Percentiles rank a stretch among this genome's conserved stretches.
Evolutionary conservation across 345 rosid genomes (phyloP).

Genomic region (Populus nigra): DNA sequence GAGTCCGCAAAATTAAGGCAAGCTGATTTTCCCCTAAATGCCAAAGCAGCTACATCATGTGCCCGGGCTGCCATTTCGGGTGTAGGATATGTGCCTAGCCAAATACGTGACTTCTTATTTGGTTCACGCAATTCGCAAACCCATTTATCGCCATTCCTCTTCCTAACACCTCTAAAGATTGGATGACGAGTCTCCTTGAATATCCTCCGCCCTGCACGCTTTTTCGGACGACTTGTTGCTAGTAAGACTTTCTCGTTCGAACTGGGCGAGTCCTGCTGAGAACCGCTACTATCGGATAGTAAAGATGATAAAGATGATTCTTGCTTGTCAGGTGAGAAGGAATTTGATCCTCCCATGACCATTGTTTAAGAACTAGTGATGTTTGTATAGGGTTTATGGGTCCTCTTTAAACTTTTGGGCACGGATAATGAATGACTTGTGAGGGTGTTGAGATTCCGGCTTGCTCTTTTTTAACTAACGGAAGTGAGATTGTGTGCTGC

Average conservation of each 20-base stretch:
- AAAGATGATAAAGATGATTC: not conserved
- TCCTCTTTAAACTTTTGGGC: too few relatives aligned
- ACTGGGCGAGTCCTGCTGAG: not conserved
- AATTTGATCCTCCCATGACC: too few relatives aligned
- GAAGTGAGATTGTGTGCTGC: too few relatives aligned
- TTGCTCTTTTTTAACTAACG: too few relatives aligned
- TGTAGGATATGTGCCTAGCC: conserved; percentile 76
- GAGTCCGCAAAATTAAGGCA: conserved; percentile 79
- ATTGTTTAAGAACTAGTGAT: too few relatives aligned
- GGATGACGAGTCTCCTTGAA: conserved; percentile 80
- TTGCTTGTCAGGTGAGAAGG: not conserved
- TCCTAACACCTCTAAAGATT: conserved; percentile 57
- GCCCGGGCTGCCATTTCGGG: conserved; percentile 81
- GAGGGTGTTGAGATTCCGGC: too few relatives aligned
- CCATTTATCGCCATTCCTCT: conserved; percentile 63
- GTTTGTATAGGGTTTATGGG: too few relatives aligned
- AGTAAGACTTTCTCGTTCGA: not conserved
- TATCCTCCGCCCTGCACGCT: conserved; percentile 35
- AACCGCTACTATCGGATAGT: not conserved
- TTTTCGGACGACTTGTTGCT: conserved; percentile 22
- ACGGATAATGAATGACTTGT: too few relatives aligned
- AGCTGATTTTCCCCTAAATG: conserved; percentile 56
- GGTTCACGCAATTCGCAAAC: conserved; percentile 73
- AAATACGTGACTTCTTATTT: conserved; percentile 48
- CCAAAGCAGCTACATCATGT: conserved; percentile 71